phyloP scores from a whole-genome alignment of 371 early-diverging fungal genomes.

The Nosema muscidifuracis region DNA sequence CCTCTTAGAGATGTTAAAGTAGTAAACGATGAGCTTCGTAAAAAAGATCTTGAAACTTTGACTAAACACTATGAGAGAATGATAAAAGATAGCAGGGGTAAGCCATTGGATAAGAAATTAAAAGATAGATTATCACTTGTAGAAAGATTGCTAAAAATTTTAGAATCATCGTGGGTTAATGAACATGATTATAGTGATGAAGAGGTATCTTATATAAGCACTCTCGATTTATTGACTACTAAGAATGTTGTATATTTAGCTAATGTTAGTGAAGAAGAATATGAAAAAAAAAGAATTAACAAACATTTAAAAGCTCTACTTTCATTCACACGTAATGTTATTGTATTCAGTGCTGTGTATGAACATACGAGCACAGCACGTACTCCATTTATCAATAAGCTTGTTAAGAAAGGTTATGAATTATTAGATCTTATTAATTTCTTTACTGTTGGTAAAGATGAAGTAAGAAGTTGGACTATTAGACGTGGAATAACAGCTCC shows the following conservation, averaged over 20 bases:
- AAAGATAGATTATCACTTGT: constrained; percentile 62
- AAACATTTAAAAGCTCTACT: constrained; percentile 56
- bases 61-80: constrained; percentile 62
- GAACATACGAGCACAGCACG: neutral
- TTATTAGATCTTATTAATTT: constrained; percentile 81
- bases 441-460: constrained; percentile 87
- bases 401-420: constrained; percentile 79
- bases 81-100: constrained; percentile 50
- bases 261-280: constrained; percentile 81
- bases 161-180: constrained; percentile 77
- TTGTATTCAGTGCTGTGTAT: constrained; percentile 51
- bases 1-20: constrained; percentile 86
- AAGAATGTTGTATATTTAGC: constrained; percentile 92
- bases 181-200: constrained; percentile 72
- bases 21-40: constrained; percentile 83
- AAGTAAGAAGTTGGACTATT: constrained; percentile 65
- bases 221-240: constrained; percentile 79
- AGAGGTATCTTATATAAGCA: constrained; percentile 76
- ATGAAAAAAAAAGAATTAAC: constrained; percentile 76
- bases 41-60: constrained; percentile 83
- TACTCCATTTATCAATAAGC: constrained; percentile 68
- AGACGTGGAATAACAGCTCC: constrained; percentile 79
- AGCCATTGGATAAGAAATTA: constrained; percentile 53
- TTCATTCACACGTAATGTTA: constrained; percentile 45
- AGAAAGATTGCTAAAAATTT: constrained; percentile 68